Percentiles rank a stretch among this genome's conserved stretches.
These are phyloP conservation scores for Suhomyces prunicola DNA, from an alignment of 805 yeast genomes.

Conservation along the genomic window DNA sequence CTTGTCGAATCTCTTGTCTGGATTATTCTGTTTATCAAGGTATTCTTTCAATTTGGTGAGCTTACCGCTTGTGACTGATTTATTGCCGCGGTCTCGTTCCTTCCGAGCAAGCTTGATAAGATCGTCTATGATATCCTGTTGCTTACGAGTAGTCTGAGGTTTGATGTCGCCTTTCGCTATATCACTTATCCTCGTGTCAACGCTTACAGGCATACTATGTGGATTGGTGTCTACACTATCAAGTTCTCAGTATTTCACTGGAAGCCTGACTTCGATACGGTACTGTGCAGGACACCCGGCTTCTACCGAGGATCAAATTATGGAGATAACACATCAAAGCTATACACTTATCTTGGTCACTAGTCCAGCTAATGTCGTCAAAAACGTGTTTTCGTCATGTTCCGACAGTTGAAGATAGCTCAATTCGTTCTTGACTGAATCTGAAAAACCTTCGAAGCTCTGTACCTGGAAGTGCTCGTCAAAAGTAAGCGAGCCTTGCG, in stretches of 20 bases:
- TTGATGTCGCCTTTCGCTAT: not conserved
- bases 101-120: constrained; percentile 31
- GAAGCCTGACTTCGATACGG: not conserved
- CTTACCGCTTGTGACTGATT: constrained; percentile 36
- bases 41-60: constrained; percentile 28
- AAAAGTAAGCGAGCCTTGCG: not conserved
- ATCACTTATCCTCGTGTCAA: not conserved
- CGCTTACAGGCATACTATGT: not conserved
- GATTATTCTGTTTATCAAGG: constrained; percentile 16
- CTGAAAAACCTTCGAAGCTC: not conserved
- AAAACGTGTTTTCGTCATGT: constrained; percentile 1
- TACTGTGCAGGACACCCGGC: not conserved
- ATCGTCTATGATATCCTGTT: constrained; percentile 26
- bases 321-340: not conserved
- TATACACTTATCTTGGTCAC: not conserved
- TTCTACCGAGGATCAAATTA: not conserved
- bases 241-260: not conserved
- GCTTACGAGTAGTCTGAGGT: not conserved
- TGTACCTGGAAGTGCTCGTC: not conserved
- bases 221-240: not conserved
- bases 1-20: constrained; percentile 3
- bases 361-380: constrained; percentile 4
- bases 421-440: not conserved
- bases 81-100: constrained; percentile 38
- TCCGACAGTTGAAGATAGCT: not conserved